Conservation (phyloP, 2,329 filamentous ascomycete genomes). For the Emergomyces orientalis region DNA sequence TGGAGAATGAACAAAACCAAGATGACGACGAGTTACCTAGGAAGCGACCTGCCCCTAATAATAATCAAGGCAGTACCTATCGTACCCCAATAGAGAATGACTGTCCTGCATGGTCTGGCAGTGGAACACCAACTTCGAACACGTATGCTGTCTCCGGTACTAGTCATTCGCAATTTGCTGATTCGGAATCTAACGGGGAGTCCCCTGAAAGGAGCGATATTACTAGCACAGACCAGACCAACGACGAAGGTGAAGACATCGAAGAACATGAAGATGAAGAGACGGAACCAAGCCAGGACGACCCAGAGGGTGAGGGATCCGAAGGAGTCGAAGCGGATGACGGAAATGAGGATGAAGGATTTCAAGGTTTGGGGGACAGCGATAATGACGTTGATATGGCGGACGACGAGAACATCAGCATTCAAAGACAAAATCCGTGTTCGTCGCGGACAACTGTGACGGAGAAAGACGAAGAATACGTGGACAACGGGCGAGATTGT, state of each 20-base stretch:
- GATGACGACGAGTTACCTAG: constrained; percentile 3
- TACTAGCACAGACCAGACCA: neutral
- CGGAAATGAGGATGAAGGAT: neutral
- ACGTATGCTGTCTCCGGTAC: neutral
- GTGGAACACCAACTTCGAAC: neutral
- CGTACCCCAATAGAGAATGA: neutral
- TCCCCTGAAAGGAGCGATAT: neutral
- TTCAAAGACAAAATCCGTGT: neutral
- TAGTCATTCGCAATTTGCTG: neutral
- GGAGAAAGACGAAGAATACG: neutral
- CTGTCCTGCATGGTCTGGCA: neutral
- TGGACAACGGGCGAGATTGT: neutral
- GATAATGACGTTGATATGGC: neutral
- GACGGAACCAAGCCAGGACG: neutral
- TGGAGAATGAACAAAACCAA: neutral
- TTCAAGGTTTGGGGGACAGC: neutral
- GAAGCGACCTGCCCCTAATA: neutral
- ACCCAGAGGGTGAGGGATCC: neutral
- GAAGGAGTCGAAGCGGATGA: neutral
- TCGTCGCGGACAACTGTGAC: neutral
- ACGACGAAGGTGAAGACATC: neutral
- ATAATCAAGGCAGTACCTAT: neutral
- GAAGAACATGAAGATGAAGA: neutral
- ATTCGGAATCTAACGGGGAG: constrained; percentile 6
- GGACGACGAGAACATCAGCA: neutral